These are phyloP conservation scores for Penicillium occitanis DNA, from an alignment of 2,329 filamentous ascomycete genomes.

Conservation along the genomic window DNA sequence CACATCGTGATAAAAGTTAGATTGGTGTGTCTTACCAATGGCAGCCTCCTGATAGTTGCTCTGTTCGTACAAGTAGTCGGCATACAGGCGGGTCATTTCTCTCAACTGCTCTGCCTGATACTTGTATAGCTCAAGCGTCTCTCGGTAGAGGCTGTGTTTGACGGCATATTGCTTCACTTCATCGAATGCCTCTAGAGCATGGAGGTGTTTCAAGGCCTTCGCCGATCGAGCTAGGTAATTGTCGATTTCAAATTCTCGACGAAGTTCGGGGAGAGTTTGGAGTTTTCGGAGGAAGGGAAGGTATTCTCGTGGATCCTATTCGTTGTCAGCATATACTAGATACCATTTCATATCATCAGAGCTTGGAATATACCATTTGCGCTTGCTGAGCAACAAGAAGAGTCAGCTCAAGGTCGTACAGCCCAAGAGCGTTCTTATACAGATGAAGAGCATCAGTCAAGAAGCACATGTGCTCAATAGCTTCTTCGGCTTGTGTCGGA, in stretches of 20 bases:
- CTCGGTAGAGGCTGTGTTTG: slow-evolving; percentile 76
- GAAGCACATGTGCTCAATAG: slow-evolving; percentile 96
- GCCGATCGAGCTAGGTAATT: slow-evolving; percentile 73
- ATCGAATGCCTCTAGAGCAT: slow-evolving; percentile 70
- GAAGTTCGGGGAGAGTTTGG: slow-evolving; percentile 68
- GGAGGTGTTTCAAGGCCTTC: slow-evolving; percentile 77
- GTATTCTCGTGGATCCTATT: slow-evolving; percentile 81
- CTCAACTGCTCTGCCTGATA: slow-evolving; percentile 70
- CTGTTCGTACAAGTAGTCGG: slow-evolving; percentile 69
- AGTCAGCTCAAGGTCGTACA: slow-evolving; percentile 89
- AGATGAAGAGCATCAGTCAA: slow-evolving; percentile 88
- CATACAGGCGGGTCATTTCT: slow-evolving; percentile 74
- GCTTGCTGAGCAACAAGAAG: slow-evolving; percentile 92
- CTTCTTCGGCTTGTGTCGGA: slow-evolving; percentile 74
- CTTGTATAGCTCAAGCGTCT: slow-evolving; percentile 77
- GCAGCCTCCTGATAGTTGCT: slow-evolving; percentile 85
- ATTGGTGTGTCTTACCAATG: slow-evolving; percentile 48
- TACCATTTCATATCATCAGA: slow-evolving; percentile 21
- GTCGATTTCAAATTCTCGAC: slow-evolving; percentile 81
- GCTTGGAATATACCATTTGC: slow-evolving; percentile 60
- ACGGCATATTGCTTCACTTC: slow-evolving; percentile 75
- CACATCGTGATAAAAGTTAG: background rate
- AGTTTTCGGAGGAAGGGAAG: slow-evolving; percentile 89
- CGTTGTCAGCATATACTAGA: background rate
- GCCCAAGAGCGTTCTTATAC: slow-evolving; percentile 83